These are phyloP conservation scores for Pseudonectria foliicola DNA, from an alignment of 2,329 filamentous ascomycete species.

Conservation along the genomic window DNA sequence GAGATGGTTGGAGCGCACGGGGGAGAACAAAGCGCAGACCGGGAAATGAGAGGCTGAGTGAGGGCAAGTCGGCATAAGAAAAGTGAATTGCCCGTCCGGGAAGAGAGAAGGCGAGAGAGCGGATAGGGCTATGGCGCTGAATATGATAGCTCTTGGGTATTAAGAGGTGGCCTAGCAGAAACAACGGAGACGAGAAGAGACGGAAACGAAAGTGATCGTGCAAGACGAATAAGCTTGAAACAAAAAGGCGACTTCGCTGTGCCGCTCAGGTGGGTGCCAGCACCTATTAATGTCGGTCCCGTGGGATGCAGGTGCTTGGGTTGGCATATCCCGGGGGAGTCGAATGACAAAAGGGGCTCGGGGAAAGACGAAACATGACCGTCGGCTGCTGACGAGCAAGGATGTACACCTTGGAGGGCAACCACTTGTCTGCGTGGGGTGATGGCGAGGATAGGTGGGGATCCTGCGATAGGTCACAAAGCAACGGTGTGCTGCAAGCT, in stretches of 20 bases:
- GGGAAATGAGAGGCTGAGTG: conserved; percentile 5
- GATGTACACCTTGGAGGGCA: too few species aligned
- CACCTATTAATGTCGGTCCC: conserved; percentile 23
- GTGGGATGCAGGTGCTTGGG: conserved; percentile 14
- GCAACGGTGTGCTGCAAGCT: too few species aligned
- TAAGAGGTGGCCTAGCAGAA: conserved; percentile 11
- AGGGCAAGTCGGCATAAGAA: conserved; percentile 9
- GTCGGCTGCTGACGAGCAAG: too few species aligned
- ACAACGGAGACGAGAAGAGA: conserved; percentile 11
- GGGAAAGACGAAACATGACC: too few species aligned
- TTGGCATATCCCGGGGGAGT: too few species aligned
- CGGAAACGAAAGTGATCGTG: not conserved
- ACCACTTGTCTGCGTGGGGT: too few species aligned
- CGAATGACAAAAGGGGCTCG: too few species aligned
- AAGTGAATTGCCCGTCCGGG: conserved; percentile 15
- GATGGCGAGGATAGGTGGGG: too few species aligned
- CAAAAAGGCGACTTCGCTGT: conserved; percentile 15
- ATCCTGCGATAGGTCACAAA: too few species aligned
- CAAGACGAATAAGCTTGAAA: conserved; percentile 19
- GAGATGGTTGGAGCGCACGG: conserved; percentile 4
- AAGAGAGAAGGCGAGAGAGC: conserved; percentile 6
- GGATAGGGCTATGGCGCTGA: conserved; percentile 20
- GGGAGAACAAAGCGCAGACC: not conserved
- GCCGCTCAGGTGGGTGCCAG: conserved; percentile 14
- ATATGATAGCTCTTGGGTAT: conserved; percentile 17